These are phyloP conservation scores for Nosema muscidifuracis DNA, from an alignment of 371 early-diverging fungal genomes.

Conservation along the genomic window DNA sequence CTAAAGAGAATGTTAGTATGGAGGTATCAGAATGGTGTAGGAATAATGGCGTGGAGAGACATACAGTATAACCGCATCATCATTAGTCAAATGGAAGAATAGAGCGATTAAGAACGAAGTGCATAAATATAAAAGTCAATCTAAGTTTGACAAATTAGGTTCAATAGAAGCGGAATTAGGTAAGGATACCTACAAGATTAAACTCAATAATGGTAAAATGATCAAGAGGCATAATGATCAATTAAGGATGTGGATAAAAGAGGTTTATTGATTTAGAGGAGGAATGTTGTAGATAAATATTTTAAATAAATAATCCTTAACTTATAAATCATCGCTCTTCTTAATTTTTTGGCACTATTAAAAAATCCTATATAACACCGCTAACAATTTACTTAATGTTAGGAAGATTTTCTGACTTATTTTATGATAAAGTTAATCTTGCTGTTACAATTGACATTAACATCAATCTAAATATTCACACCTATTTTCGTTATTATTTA, in stretches of 20 bases:
- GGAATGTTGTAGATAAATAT: too few relatives aligned
- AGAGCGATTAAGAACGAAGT: not conserved
- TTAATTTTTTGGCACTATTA: too few relatives aligned
- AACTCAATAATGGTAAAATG: not conserved
- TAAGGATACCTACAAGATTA: constrained; percentile 2
- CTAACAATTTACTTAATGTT: too few relatives aligned
- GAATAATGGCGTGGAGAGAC: not conserved
- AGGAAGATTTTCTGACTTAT: too few relatives aligned
- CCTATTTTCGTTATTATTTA: too few relatives aligned
- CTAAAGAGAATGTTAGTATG: not conserved
- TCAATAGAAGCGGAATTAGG: not conserved
- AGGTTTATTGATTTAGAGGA: too few relatives aligned
- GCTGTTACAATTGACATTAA: too few relatives aligned
- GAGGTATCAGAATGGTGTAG: not conserved
- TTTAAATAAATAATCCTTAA: too few relatives aligned
- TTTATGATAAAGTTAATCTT: too few relatives aligned
- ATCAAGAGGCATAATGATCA: constrained; percentile 6
- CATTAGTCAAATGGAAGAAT: not conserved
- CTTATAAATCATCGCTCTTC: too few relatives aligned
- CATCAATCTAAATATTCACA: too few relatives aligned
- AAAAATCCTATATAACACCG: too few relatives aligned
- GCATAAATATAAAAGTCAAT: constrained; percentile 10
- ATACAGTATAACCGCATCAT: not conserved
- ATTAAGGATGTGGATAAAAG: not conserved
- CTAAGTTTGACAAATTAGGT: not conserved